A percentile compares a stretch with the other conserved stretches of the same genome.
Conservation (phyloP, 331 rosid genomes). For the Pyracantha coccinea region DNA sequence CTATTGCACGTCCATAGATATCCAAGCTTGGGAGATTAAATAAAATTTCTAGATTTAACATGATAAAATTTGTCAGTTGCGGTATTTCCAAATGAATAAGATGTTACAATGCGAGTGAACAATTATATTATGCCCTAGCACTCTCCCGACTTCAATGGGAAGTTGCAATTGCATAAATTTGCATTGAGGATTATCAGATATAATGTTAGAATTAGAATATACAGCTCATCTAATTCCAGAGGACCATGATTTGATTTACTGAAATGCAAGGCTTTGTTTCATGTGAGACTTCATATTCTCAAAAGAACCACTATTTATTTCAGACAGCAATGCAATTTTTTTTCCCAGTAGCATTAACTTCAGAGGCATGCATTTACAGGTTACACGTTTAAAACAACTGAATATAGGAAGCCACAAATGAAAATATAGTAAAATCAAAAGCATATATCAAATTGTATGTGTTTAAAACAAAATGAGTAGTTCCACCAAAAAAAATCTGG, state of each 20-base stretch:
- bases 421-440: neutral
- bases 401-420: neutral
- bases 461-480: neutral
- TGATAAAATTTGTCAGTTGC: neutral
- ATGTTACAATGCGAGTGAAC: neutral
- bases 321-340: neutral
- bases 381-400: neutral
- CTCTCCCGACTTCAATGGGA: neutral
- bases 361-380: neutral
- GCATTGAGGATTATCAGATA: neutral
- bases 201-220: neutral
- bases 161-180: neutral
- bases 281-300: neutral
- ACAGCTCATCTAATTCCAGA: neutral
- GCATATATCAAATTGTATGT: neutral
- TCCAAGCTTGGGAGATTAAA: neutral
- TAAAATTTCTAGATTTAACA: neutral
- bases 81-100: neutral
- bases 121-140: neutral
- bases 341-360: neutral
- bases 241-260: neutral
- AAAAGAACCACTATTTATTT: neutral
- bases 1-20: neutral
- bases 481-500: conserved; percentile 3
- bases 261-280: neutral